Base-by-base conservation (phyloP, 768 basidiomycete genomes). In the Pholiota conissans region DNA sequence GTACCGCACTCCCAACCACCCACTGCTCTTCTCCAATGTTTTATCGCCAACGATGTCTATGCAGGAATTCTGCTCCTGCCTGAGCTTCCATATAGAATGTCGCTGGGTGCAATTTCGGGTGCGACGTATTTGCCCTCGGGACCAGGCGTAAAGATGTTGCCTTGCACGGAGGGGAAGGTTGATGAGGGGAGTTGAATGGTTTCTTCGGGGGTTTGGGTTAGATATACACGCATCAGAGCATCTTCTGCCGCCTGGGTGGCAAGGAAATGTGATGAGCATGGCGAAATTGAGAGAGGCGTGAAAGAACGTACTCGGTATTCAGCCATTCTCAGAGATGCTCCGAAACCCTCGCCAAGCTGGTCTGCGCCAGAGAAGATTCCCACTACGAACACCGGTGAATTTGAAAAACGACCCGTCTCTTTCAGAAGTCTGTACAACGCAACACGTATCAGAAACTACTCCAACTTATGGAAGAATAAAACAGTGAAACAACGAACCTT, bases 311-410 rank as follows among this genome's bases (percentile, higher is more conserved):
- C 94, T 56, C 96, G 80, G 74, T 84, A 95, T 73, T 98, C 94
- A 14, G 94, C 94, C 96, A 98, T 98, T 71, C 84, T 87, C 54
- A 98, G 75, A 2, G 92, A 95, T 63, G 85, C 89, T 52, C 97
- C 97, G 67, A 95, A 93, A 13, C 95, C 95, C 73, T 99, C 95
- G 5, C 95, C 93, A 2, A 99, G 83, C 72, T 97, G 84, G 69
- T 84, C 91, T 57, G 74, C 78, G 37, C 86, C 93, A 22, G 86
- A 91, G 70, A 84, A 98, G 58, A 97, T 89, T 16, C 94, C 97
- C n/a, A 96, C 89, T n/a, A 97, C 90, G 71, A 90, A 99, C 35
- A 95, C 82, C 1, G 97, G 95, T 3, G 93, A 88, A 64, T 91
- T 91, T 1, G 93, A 90, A 63, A 86, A 86, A 46, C 95, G 89